A percentile compares a stretch with the other conserved stretches of the same genome.
These are phyloP conservation scores for Boletellus deceptivus DNA, from an alignment of 1,284 basidiomycete species.

Conservation along the genomic window DNA sequence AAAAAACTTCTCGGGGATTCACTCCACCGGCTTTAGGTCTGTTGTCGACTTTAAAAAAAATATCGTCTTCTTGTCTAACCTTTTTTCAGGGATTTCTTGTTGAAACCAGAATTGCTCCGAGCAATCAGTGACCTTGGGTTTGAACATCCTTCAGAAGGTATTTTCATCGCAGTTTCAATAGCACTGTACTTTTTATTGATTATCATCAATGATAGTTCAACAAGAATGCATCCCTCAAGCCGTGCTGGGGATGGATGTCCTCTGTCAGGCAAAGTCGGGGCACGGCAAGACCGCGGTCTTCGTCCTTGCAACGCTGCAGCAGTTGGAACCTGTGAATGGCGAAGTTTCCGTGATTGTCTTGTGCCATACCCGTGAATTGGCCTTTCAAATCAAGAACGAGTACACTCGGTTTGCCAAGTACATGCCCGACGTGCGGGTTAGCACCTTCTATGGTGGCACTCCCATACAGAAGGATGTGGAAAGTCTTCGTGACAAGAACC, in stretches of 20 bases:
- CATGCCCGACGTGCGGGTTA: conserved; percentile 98
- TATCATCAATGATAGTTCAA: conserved; percentile 66
- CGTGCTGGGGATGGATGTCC: conserved; percentile 98
- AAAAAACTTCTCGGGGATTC: conserved; percentile 97
- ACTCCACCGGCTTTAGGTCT: conserved; percentile 93
- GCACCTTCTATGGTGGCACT: conserved; percentile 97
- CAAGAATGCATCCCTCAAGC: conserved; percentile 99
- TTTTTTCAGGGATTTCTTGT: conserved; percentile 25
- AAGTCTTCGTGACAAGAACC: conserved; percentile 91
- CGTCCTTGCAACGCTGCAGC: conserved; percentile 96
- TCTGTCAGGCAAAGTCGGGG: conserved; percentile 99
- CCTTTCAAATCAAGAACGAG: conserved; percentile 99
- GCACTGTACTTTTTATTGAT: neutral
- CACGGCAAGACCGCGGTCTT: conserved; percentile 99
- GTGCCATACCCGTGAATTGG: conserved; percentile 98
- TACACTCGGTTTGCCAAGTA: conserved; percentile 99
- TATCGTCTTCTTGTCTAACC: conserved; percentile 6
- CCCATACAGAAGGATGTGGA: conserved; percentile 94
- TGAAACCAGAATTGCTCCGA: conserved; percentile 75
- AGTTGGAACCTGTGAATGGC: conserved; percentile 97
- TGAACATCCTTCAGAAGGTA: conserved; percentile 99
- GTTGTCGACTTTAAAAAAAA: conserved; percentile 21
- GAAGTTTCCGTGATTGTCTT: conserved; percentile 97
- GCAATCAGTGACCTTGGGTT: conserved; percentile 99
- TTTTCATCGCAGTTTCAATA: conserved; percentile 19